Conservation (phyloP, 2,329 filamentous ascomycete species). For the Cyphellophora attinorum region DNA sequence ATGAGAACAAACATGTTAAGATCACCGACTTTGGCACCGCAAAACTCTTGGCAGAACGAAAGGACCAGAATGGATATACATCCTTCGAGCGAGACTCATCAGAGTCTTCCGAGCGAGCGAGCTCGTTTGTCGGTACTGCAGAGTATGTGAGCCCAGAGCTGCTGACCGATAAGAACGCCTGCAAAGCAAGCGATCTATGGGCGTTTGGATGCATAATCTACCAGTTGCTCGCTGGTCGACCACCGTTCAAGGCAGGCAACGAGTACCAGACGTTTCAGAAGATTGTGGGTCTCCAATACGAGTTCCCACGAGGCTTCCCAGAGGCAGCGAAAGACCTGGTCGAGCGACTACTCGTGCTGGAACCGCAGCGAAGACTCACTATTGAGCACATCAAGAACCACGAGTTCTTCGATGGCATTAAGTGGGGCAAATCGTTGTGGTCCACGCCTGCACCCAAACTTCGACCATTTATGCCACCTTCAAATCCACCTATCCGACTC, state of each 20-base stretch:
- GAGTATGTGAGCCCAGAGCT: conserved; percentile 97
- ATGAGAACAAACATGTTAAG: conserved; percentile 95
- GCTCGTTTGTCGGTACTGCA: conserved; percentile 93
- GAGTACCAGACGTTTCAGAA: conserved; percentile 98
- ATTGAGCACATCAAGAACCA: conserved; percentile 97
- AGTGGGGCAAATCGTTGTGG: conserved; percentile 79
- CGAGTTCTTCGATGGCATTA: conserved; percentile 81
- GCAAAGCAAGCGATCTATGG: conserved; percentile 96
- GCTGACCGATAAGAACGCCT: conserved; percentile 92
- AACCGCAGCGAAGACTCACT: conserved; percentile 72
- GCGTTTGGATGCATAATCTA: conserved; percentile 98
- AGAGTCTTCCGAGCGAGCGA: conserved; percentile 54
- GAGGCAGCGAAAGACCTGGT: conserved; percentile 77
- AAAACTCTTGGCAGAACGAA: conserved; percentile 63
- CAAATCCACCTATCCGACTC: conserved; percentile 69
- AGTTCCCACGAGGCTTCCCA: conserved; percentile 84
- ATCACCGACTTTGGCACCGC: conserved; percentile 98
- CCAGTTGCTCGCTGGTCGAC: conserved; percentile 87
- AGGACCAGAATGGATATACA: conserved; percentile 31
- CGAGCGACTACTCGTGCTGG: conserved; percentile 79
- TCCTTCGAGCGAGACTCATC: conserved; percentile 33
- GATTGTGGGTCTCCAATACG: conserved; percentile 88
- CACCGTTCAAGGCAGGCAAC: conserved; percentile 90
- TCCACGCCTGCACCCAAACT: conserved; percentile 79
- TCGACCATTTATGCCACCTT: conserved; percentile 69